Percentiles rank a stretch among this genome's conserved stretches.
Conservation (phyloP, 2,329 filamentous ascomycete genomes). For the Penicillium corylophilum region DNA sequence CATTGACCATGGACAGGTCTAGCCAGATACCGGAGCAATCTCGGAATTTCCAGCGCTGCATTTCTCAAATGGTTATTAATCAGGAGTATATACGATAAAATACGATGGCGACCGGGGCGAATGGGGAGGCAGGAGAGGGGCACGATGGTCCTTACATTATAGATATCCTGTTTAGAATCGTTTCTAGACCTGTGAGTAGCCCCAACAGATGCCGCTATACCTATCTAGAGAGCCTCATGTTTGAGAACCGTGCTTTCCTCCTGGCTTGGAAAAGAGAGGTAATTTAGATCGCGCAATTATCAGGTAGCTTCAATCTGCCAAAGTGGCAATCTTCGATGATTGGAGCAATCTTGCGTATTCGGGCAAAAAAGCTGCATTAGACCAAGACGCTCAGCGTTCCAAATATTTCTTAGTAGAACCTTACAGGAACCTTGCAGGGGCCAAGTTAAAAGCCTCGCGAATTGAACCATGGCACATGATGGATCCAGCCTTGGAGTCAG, state of each 20-base stretch:
- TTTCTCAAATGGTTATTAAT: too few species aligned
- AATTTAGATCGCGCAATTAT: not conserved
- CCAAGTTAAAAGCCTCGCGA: not conserved
- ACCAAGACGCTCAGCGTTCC: not conserved
- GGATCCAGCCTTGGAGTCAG: not conserved
- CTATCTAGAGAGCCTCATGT: not conserved
- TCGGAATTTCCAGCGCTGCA: too few species aligned
- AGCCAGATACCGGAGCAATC: too few species aligned
- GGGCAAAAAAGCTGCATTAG: not conserved
- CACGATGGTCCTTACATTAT: too few species aligned
- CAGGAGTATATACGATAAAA: too few species aligned
- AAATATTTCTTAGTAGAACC: not conserved
- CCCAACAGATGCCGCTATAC: too few species aligned
- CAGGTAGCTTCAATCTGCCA: not conserved
- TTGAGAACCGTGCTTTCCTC: not conserved
- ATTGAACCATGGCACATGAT: not conserved
- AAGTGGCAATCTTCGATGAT: not conserved
- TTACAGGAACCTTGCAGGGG: not conserved
- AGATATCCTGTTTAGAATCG: too few species aligned
- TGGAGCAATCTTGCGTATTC: not conserved
- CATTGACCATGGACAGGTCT: too few species aligned
- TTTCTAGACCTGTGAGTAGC: too few species aligned
- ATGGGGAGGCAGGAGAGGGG: too few species aligned
- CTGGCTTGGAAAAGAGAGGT: not conserved
- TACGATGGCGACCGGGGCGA: too few species aligned